Base-by-base conservation (phyloP, 768 basidiomycete species). In the Rhizopogon roseolus region DNA sequence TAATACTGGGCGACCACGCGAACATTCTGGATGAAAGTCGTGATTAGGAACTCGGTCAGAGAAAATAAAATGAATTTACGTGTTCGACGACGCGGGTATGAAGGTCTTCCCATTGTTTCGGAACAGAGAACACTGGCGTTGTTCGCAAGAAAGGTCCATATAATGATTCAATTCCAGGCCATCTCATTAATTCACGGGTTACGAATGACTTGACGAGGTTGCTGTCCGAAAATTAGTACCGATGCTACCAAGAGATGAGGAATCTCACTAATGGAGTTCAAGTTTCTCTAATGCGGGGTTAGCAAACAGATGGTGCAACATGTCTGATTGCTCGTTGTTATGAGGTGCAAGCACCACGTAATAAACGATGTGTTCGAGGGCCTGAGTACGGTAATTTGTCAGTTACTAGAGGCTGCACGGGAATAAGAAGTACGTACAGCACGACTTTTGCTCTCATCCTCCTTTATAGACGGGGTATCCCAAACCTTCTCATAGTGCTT, bases 71-170 rank as follows among this genome's bases (percentile, higher is more conserved):
- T 22, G 7, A 6, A 79, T 88, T 54, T 71, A 96, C 96, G 70
- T 99, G 96, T 71, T 99, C 96, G 54, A 98, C 91, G 36, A 98
- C 92, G 19, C 97, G 86, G 29, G 87, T 91, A 64, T 98, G 96
- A 27, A 99, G 77, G 63, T 96, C 93, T 64, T 97, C 90, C 93
- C 94, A 98, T 55, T 90, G 81, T 61, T 90, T 86, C 62, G 85
- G 80, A 27, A 76, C 71, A 17, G 77, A 77, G 66, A 98, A 98
- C 5, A 98, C 89, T 9, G 82, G 80, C 1, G 93, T 93, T 64
- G 81, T 80, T 49, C 81, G 82, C 46, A 98, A 69, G 63, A 86
- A 89, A 13, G 86, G 81, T 27, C 96, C 97, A 63, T 97, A 98
- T 25, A 97, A 77, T 2, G 76, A 71, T 65, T 90, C 88, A 49